Conservation (phyloP, 1,284 basidiomycete genomes). For the Cutaneotrichosporon spelunceum region DNA sequence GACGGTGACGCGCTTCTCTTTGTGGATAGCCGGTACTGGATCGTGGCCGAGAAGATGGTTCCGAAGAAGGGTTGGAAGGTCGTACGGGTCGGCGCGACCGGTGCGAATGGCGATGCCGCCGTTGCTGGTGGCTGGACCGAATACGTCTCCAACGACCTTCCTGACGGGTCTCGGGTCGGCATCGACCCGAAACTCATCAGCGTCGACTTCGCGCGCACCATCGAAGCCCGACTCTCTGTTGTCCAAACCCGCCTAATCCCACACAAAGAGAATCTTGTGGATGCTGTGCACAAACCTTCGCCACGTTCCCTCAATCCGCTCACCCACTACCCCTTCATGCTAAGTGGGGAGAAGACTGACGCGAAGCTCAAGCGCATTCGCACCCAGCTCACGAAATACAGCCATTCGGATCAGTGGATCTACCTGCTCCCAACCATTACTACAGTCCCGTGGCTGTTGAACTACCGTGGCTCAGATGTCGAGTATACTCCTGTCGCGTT, state of each 20-base stretch:
- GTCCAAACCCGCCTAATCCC: slow-evolving; percentile 62
- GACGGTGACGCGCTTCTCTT: slow-evolving; percentile 57
- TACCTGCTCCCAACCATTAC: slow-evolving; percentile 53
- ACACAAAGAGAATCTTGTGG: slow-evolving; percentile 69
- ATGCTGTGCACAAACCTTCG: slow-evolving; percentile 74
- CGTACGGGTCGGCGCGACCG: slow-evolving; percentile 62
- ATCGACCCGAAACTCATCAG: slow-evolving; percentile 85
- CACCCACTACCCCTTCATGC: slow-evolving; percentile 70
- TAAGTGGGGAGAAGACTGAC: slow-evolving; percentile 59
- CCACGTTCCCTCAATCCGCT: slow-evolving; percentile 64
- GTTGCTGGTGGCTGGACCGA: slow-evolving; percentile 70
- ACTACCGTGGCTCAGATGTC: slow-evolving; percentile 77
- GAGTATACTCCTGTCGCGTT: slow-evolving; percentile 85
- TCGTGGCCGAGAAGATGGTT: slow-evolving; percentile 73
- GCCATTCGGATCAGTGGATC: slow-evolving; percentile 39
- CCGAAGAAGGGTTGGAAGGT: slow-evolving; percentile 71
- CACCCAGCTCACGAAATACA: slow-evolving; percentile 36
- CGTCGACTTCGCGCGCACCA: slow-evolving; percentile 19
- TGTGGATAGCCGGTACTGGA: slow-evolving; percentile 85
- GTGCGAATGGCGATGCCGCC: slow-evolving; percentile 45
- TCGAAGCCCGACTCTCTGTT: slow-evolving; percentile 52
- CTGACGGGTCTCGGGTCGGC: slow-evolving; percentile 63
- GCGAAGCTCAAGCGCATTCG: slow-evolving; percentile 40
- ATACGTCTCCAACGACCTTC: slow-evolving; percentile 64
- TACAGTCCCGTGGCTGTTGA: slow-evolving; percentile 68